These are phyloP conservation scores for Rubus parviflorus DNA, from an alignment of 306 rosid species.

Conservation along the genomic window DNA sequence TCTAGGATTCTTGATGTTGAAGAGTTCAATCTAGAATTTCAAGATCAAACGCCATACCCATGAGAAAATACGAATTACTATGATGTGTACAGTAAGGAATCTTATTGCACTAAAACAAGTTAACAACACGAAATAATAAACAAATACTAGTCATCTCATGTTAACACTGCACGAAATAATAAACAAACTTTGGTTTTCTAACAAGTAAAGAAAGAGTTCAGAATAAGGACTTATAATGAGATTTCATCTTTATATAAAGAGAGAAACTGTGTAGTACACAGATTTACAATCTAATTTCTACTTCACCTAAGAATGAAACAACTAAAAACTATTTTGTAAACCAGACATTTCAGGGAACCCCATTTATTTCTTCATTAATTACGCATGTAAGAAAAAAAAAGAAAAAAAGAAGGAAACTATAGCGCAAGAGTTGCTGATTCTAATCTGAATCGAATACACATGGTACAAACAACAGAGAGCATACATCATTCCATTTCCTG, in stretches of 20 bases:
- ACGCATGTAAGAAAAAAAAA: too few species aligned
- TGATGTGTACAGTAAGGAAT: too few species aligned
- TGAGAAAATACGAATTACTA: too few species aligned
- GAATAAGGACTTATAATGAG: not conserved
- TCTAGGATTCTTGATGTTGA: too few species aligned
- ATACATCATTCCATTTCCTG: slow-evolving; percentile 45
- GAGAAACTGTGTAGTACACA: not conserved
- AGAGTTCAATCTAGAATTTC: too few species aligned
- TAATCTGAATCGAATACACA: not conserved
- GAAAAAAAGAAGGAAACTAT: not conserved
- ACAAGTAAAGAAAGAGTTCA: too few species aligned
- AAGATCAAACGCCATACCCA: too few species aligned
- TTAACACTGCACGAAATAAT: too few species aligned
- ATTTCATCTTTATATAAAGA: not conserved
- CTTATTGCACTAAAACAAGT: too few species aligned
- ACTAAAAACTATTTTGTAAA: not conserved
- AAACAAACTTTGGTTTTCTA: too few species aligned
- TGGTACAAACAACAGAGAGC: not conserved
- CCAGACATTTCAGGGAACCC: not conserved
- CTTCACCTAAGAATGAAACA: not conserved
- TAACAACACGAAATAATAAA: too few species aligned
- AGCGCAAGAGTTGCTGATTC: not conserved
- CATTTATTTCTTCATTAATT: not conserved
- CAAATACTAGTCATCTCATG: too few species aligned
- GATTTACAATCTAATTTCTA: not conserved